Conservation (phyloP, 257 asterid species). For the Penstemon newberryi region DNA sequence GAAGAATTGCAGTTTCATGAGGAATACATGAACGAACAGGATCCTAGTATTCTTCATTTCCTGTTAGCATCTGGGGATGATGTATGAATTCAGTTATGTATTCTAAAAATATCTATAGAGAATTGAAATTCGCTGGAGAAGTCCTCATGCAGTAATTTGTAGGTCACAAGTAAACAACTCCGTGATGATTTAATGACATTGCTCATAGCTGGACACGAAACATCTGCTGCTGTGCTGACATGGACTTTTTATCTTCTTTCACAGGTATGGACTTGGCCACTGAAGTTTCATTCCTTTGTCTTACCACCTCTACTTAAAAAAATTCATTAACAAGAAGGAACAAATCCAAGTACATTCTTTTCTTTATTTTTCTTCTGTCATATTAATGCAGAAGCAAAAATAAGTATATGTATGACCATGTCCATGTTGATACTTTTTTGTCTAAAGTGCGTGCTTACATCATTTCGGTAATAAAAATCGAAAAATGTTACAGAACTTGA, state of each 20-base stretch:
- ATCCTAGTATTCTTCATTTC: constrained; percentile 97
- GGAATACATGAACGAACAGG: constrained; percentile 96
- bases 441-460: too few species aligned
- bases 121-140: constrained; percentile 23
- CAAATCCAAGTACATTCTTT: background rate
- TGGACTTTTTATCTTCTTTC: constrained; percentile 98
- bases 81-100: constrained; percentile 44
- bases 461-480: too few species aligned
- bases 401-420: too few species aligned
- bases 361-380: background rate
- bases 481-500: too few species aligned
- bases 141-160: constrained; percentile 39
- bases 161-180: constrained; percentile 99
- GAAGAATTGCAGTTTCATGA: constrained; percentile 97
- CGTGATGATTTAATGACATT: constrained; percentile 98
- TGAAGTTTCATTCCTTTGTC: too few species aligned
- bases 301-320: too few species aligned
- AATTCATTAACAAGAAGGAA: too few species aligned
- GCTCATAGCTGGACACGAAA: constrained; percentile 99
- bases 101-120: constrained; percentile 20
- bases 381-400: too few species aligned
- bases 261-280: constrained; percentile 40
- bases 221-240: constrained; percentile 96
- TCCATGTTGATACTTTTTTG: too few species aligned
- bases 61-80: constrained; percentile 95